Percentiles rank a stretch among this genome's conserved stretches.
These are phyloP conservation scores for Lanmaoa pseudosensibilis DNA, from an alignment of 768 basidiomycete species.

Conservation along the genomic window DNA sequence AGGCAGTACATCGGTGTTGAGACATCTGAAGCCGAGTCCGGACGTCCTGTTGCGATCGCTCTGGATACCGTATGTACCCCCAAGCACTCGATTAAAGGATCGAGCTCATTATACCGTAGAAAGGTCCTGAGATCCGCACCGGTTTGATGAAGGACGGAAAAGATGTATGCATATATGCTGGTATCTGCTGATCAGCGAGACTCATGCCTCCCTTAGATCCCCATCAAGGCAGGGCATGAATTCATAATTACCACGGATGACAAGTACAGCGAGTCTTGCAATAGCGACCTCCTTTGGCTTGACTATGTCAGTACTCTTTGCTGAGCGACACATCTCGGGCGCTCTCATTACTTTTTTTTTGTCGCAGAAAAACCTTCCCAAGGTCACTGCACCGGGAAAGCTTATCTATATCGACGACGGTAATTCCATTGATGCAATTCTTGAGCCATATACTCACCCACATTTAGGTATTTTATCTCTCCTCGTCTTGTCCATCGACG, in stretches of 20 bases:
- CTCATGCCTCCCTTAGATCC: constrained; percentile 49
- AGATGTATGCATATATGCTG: constrained; percentile 62
- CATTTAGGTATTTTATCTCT: constrained; percentile 76
- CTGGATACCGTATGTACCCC: constrained; percentile 79
- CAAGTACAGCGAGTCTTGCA: constrained; percentile 74
- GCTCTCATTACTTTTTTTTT: background rate
- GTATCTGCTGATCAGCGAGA: background rate
- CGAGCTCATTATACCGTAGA: constrained; percentile 46
- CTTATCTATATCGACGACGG: constrained; percentile 98
- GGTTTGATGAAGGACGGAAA: constrained; percentile 84
- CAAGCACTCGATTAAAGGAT: background rate
- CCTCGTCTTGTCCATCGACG: constrained; percentile 87
- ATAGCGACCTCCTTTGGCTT: constrained; percentile 83
- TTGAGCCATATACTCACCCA: constrained; percentile 3
- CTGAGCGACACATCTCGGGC: background rate
- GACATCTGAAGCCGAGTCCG: constrained; percentile 47
- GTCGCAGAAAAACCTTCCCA: constrained; percentile 80
- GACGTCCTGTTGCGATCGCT: constrained; percentile 95
- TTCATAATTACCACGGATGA: constrained; percentile 87
- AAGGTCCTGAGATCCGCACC: constrained; percentile 99
- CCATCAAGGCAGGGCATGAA: constrained; percentile 89
- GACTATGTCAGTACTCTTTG: constrained; percentile 74
- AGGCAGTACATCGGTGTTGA: constrained; percentile 2
- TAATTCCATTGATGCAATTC: constrained; percentile 24
- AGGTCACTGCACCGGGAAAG: constrained; percentile 96